These are phyloP conservation scores for Helminthosporium solani DNA, from an alignment of 2,329 filamentous ascomycete genomes.

Conservation along the genomic window DNA sequence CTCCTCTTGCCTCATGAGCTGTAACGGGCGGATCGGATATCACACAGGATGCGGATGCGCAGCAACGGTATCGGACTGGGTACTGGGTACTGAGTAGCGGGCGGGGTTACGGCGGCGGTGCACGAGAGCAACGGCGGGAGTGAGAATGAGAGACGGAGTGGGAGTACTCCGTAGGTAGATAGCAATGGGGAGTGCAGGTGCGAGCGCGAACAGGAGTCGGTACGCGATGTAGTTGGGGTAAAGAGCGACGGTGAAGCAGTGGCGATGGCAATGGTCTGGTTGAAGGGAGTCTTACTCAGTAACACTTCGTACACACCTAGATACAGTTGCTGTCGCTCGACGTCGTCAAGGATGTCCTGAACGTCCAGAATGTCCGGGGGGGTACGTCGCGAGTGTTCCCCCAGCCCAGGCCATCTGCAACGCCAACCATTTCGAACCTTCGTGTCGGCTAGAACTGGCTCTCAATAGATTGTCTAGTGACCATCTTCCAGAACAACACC, in stretches of 20 bases:
- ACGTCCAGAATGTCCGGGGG: no score
- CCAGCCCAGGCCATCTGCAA: not conserved
- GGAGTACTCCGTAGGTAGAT: constrained; percentile 3
- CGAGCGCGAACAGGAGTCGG: no score
- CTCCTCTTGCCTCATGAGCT: constrained; percentile 39
- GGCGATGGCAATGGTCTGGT: not conserved
- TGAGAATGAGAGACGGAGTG: constrained; percentile 4
- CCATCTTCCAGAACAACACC: not conserved
- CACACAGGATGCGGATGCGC: constrained; percentile 11
- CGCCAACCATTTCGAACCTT: not conserved
- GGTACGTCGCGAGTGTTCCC: not conserved
- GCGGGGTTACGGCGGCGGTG: constrained; percentile 15
- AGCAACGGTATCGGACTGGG: no score
- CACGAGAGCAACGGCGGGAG: constrained; percentile 5
- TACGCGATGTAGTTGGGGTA: no score
- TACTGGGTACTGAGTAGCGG: not conserved
- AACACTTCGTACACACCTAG: no score
- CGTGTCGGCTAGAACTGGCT: constrained; percentile 3
- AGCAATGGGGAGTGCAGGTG: no score
- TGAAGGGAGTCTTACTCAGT: constrained; percentile 5
- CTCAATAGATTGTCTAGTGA: no score
- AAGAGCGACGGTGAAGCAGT: constrained; percentile 4
- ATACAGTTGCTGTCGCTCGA: not conserved
- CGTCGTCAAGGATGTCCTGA: no score
- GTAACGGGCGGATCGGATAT: constrained; percentile 18